A percentile compares a stretch with the other conserved stretches of the same genome.
Evolutionary conservation across 495 filamentous ascomycete species (phyloP).

Genomic region (Poronia punctata): DNA sequence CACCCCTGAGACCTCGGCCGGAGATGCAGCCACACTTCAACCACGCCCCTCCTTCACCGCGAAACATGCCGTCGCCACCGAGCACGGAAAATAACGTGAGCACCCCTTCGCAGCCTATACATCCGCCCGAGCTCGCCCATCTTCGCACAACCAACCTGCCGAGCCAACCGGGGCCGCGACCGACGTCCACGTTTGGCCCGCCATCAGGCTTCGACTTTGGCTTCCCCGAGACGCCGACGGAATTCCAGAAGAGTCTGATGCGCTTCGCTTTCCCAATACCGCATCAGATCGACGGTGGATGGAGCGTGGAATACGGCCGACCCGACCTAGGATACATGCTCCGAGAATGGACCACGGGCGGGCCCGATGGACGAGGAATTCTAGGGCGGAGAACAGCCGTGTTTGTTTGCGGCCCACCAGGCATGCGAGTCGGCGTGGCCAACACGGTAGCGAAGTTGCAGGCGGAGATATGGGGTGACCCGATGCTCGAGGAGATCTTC

Average conservation of each 20-base stretch:
- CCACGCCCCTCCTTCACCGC: constrained; percentile 42
- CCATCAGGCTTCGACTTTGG: constrained; percentile 63
- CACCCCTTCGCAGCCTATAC: constrained; percentile 14
- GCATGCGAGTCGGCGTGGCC: constrained; percentile 81
- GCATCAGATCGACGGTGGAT: constrained; percentile 66
- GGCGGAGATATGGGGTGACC: constrained; percentile 69
- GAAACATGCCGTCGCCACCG: constrained; percentile 12
- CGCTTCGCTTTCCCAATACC: constrained; percentile 72
- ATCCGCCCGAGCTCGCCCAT: constrained; percentile 45
- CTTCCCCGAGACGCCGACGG: constrained; percentile 66
- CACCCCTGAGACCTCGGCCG: constrained; percentile 35
- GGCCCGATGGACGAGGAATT: constrained; percentile 49
- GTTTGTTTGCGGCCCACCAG: constrained; percentile 84
- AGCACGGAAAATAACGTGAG: constrained; percentile 3
- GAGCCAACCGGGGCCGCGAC: constrained; percentile 21
- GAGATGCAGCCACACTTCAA: constrained; percentile 43
- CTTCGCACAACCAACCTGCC: constrained; percentile 39
- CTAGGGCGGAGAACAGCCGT: constrained; percentile 83
- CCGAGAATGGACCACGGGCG: constrained; percentile 61
- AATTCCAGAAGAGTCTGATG: constrained; percentile 76
- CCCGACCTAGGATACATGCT: constrained; percentile 83
- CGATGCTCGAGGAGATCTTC: constrained; percentile 80
- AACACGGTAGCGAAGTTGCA: constrained; percentile 78
- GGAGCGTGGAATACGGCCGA: constrained; percentile 88
- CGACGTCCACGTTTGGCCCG: constrained; percentile 38